Conservation (phyloP, 495 filamentous ascomycete species). For the Penicillium malachiteum region DNA sequence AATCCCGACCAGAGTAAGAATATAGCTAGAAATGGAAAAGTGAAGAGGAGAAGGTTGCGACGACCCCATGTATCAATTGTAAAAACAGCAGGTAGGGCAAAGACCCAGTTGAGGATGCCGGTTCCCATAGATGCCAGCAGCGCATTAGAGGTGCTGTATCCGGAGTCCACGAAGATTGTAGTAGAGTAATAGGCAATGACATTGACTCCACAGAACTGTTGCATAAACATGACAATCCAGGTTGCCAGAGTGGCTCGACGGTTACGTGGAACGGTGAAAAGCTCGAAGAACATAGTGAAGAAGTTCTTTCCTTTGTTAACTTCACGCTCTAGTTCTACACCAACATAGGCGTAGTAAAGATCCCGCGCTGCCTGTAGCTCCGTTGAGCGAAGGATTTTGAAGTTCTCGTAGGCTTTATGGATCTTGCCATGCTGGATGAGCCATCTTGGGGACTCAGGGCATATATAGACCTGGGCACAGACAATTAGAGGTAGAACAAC, state of each 20-base stretch:
- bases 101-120: constrained; percentile 65
- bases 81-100: constrained; percentile 65
- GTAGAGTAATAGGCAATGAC: constrained; percentile 56
- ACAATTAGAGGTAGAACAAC: constrained; percentile 44
- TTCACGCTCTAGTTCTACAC: constrained; percentile 44
- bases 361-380: constrained; percentile 53
- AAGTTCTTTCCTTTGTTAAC: constrained; percentile 46
- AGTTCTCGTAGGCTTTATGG: constrained; percentile 43
- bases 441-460: constrained; percentile 69
- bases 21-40: constrained; percentile 61
- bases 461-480: constrained; percentile 56
- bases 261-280: constrained; percentile 55
- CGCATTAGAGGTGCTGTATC: constrained; percentile 44
- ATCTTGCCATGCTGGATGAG: constrained; percentile 56
- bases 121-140: constrained; percentile 61
- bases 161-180: constrained; percentile 53
- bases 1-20: constrained; percentile 59
- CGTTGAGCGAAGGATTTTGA: constrained; percentile 42
- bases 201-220: constrained; percentile 55
- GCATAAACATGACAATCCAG: constrained; percentile 52
- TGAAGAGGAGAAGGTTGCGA: constrained; percentile 61
- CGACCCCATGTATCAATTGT: constrained; percentile 67
- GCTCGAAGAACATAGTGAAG: constrained; percentile 50
- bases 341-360: constrained; percentile 53
- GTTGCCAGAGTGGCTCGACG: constrained; percentile 52